Percentiles rank a stretch among this genome's conserved stretches.
Evolutionary conservation across 2,329 filamentous ascomycete genomes (phyloP).

Genomic region (Furcasterigmium furcatum): DNA sequence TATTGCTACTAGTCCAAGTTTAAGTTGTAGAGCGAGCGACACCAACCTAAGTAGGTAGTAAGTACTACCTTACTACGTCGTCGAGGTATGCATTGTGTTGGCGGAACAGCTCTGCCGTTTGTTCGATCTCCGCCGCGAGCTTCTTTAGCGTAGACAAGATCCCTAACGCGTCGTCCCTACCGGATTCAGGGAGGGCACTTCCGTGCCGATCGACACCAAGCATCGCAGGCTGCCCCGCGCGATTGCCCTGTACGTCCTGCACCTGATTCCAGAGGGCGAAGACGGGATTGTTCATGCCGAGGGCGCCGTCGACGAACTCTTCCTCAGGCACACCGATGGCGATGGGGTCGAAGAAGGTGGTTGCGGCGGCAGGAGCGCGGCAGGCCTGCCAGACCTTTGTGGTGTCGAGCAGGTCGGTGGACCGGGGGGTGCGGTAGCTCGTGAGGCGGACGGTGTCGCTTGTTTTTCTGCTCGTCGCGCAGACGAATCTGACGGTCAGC

Average conservation of each 20-base stretch:
- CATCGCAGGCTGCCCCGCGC: not conserved
- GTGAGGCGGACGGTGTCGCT: not conserved
- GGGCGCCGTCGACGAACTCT: constrained; percentile 1
- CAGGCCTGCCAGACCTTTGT: constrained; percentile 8
- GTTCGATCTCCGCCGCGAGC: constrained; percentile 33
- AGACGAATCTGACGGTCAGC: constrained; percentile 1
- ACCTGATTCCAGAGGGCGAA: not conserved
- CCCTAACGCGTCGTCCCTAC: not conserved
- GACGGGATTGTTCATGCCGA: not conserved
- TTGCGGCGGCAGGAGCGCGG: constrained; percentile 14
- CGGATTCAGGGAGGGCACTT: not conserved
- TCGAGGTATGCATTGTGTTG: constrained; percentile 23
- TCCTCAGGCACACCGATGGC: not conserved
- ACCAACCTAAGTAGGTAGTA: no score
- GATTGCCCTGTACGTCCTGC: not conserved
- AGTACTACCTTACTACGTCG: no score
- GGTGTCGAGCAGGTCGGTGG: not conserved
- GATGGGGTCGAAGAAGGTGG: constrained; percentile 8
- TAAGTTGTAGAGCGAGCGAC: no score
- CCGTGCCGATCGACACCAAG: not conserved
- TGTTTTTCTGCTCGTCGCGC: not conserved
- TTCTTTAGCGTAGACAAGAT: constrained; percentile 9
- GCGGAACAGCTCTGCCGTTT: constrained; percentile 31
- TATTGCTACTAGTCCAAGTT: no score
- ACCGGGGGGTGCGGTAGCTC: not conserved